Evolutionary conservation across 352 stramenopile species (phyloP), one percentile per base, ranked within the genome.

Genomic region (Globisporangium yorkense): DNA sequence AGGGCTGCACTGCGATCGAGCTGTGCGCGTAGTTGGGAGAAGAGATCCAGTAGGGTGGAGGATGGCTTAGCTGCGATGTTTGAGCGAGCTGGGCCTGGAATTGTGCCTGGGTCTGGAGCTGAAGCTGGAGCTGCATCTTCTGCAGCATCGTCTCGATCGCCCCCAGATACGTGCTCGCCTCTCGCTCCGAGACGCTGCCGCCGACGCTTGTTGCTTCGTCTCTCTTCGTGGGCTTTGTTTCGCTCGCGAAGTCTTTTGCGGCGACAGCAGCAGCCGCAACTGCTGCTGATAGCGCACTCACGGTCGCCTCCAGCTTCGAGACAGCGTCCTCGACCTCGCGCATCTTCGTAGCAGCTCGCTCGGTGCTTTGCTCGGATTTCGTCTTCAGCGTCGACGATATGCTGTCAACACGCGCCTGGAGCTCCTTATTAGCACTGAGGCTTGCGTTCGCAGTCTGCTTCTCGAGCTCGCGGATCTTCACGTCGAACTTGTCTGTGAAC

Each of bases 71-170:
- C 10, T 51, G 61, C 13, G 44, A 10, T 10, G 51, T 29, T 24
- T 55, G 59, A 20, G 35, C 27, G 31, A 71, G 7, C 54, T 69
- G 65, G 56, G 67, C 35, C 52, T 54, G 70, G 29, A 67, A 61
- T 27, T 72, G 66, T 7, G 56, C 59, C 31, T 77, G 70, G 13
- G 61, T 49, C 43, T 89, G 77, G 2, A 79, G 53, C 47, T 82
- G 70, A n/a, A 87, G 65, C 54, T 89, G 79, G 13, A 83, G 54
- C 59, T 87, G 72, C 73, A 89, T 77, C 55, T 84, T 80, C 35
- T 88, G 75, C 45, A 89, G 62, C 44, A 83, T 56, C 49, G 61
- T 51, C 24, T 89, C 77, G 56, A 89, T 85, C 10, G 70, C 70
- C 8, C 69, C 65, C 44, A 79, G 51, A 35, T 73, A 77, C 39